A percentile compares a stretch with the other conserved stretches of the same genome.
phyloP scores from a whole-genome alignment of 2,329 filamentous ascomycete genomes.

The Neofusicoccum kwambonambiense region DNA sequence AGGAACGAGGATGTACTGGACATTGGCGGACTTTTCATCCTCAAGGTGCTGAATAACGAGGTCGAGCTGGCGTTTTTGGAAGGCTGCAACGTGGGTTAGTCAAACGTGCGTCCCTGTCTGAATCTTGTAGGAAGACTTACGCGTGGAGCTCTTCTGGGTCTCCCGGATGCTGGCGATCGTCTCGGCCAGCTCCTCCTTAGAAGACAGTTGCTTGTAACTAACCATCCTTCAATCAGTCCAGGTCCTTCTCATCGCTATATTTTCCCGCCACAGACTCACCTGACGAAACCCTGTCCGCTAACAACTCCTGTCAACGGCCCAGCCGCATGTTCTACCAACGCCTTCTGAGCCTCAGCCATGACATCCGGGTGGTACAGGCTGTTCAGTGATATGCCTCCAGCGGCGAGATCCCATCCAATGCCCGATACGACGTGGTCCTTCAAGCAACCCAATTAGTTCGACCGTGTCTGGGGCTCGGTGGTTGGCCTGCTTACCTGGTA shows the following conservation, averaged over 20 bases:
- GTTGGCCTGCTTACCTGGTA: neutral
- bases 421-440: slow-evolving; percentile 33
- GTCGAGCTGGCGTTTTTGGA: slow-evolving; percentile 17
- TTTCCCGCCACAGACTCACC: neutral
- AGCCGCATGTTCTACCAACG: neutral
- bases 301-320: slow-evolving; percentile 9
- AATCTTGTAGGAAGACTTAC: neutral
- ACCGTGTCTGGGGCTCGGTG: too few species aligned
- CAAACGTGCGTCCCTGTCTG: neutral
- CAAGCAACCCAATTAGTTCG: slow-evolving; percentile 5
- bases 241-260: too few species aligned
- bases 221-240: neutral
- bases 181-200: neutral
- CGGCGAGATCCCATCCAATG: neutral
- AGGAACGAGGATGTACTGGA: slow-evolving; percentile 8
- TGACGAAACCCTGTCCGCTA: slow-evolving; percentile 17
- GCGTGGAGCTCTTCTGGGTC: slow-evolving; percentile 5
- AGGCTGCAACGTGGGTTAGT: neutral
- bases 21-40: neutral
- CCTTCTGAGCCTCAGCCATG: slow-evolving; percentile 14
- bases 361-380: neutral
- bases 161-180: slow-evolving; percentile 12
- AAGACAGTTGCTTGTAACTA: slow-evolving; percentile 13
- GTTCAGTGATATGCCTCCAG: neutral
- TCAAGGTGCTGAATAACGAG: slow-evolving; percentile 16